phyloP scores from a whole-genome alignment of 169 alveolate species.

The Plasmodium cynomolgi region DNA sequence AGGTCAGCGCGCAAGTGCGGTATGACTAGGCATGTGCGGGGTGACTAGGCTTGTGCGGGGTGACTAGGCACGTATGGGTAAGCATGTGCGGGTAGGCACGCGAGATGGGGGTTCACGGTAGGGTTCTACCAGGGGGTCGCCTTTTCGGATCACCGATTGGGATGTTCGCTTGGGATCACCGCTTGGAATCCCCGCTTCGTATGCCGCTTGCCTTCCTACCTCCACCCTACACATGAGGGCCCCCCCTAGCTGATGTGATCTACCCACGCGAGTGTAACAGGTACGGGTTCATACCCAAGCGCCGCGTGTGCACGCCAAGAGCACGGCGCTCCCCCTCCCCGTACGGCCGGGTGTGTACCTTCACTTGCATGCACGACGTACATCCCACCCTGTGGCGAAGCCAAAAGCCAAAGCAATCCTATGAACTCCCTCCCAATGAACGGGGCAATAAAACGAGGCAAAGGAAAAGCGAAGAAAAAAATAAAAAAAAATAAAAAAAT shows the following conservation, averaged over 20 bases:
- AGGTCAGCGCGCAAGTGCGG: background rate
- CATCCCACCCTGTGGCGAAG: background rate
- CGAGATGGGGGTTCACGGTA: background rate
- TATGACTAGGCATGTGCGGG: background rate
- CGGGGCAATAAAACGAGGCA: background rate
- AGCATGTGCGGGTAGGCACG: background rate
- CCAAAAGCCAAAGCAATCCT: background rate
- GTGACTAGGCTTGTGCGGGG: no score
- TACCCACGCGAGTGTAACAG: background rate
- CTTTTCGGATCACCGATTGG: background rate
- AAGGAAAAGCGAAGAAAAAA: background rate
- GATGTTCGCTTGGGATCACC: background rate
- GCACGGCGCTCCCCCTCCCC: background rate
- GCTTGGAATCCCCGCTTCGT: background rate
- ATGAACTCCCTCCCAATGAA: background rate
- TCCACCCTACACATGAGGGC: background rate
- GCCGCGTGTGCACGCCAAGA: background rate
- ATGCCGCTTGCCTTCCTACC: no score
- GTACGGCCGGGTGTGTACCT: background rate
- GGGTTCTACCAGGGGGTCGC: background rate
- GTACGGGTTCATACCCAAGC: background rate
- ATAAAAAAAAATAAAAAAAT: background rate
- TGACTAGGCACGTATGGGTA: background rate
- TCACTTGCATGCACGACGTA: background rate
- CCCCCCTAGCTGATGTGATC: background rate